A percentile compares a stretch with the other conserved stretches of the same genome.
Conservation (phyloP, 192 early-diverging fungal genomes). For the Backusella westeae region DNA sequence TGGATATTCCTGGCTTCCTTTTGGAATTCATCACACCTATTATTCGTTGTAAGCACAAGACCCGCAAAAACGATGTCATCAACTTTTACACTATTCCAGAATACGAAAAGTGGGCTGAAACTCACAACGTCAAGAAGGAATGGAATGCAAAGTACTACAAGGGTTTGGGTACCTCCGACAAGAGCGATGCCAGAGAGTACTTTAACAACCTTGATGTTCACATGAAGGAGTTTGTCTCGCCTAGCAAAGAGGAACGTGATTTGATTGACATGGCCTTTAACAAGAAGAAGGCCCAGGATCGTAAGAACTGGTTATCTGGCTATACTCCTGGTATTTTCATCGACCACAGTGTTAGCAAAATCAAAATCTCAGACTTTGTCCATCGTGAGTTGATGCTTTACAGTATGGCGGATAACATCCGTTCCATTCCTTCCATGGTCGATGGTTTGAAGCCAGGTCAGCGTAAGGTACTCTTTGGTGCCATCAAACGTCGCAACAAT, state of each 20-base stretch:
- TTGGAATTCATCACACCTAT: slow-evolving; percentile 98
- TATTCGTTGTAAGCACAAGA: slow-evolving; percentile 70
- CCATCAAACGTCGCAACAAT: slow-evolving; percentile 79
- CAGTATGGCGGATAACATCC: slow-evolving; percentile 90
- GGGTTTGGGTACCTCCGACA: slow-evolving; percentile 90
- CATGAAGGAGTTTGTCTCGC: slow-evolving; percentile 70
- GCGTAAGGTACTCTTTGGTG: slow-evolving; percentile 89
- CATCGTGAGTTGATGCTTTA: slow-evolving; percentile 94
- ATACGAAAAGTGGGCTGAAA: slow-evolving; percentile 80
- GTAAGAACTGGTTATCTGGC: slow-evolving; percentile 89
- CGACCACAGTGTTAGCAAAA: slow-evolving; percentile 74
- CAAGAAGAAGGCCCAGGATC: slow-evolving; percentile 90
- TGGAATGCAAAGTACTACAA: slow-evolving; percentile 97
- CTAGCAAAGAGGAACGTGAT: slow-evolving; percentile 57
- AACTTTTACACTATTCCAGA: slow-evolving; percentile 93
- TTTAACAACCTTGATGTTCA: slow-evolving; percentile 82
- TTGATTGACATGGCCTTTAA: slow-evolving; percentile 97
- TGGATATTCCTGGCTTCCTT: slow-evolving; percentile 90
- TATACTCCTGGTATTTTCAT: slow-evolving; percentile 87
- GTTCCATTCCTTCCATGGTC: slow-evolving; percentile 91
- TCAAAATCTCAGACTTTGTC: slow-evolving; percentile 88
- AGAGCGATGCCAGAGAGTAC: slow-evolving; percentile 86
- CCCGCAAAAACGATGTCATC: slow-evolving; percentile 50
- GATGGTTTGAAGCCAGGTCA: slow-evolving; percentile 98
- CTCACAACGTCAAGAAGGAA: slow-evolving; percentile 65